These are phyloP conservation scores for Fusarium lateritium DNA, from an alignment of 2,329 filamentous ascomycete genomes.

Conservation along the genomic window DNA sequence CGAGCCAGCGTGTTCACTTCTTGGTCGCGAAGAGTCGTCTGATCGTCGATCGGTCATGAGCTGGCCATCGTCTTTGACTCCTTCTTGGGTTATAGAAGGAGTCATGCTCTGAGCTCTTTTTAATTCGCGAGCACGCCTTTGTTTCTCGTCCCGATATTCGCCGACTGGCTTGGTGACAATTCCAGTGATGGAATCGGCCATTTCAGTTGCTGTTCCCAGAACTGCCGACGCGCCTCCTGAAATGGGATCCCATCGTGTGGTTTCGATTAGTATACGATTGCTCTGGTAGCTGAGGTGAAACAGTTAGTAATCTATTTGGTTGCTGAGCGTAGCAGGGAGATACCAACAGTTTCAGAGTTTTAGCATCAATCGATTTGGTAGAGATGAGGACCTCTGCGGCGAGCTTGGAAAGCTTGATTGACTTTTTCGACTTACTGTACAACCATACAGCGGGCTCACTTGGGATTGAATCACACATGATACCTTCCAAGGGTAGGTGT, in stretches of 20 bases:
- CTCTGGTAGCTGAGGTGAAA: not conserved
- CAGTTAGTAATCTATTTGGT: not conserved
- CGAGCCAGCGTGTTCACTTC: not conserved
- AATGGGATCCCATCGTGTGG: not conserved
- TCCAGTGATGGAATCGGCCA: not conserved
- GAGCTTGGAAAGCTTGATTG: not conserved
- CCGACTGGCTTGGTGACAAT: not conserved
- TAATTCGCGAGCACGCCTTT: not conserved
- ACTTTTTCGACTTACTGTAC: not conserved
- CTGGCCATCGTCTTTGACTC: not conserved
- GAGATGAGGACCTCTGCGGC: not conserved
- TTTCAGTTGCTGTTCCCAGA: not conserved
- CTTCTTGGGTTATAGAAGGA: not conserved
- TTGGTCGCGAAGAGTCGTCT: not conserved
- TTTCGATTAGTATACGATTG: not conserved
- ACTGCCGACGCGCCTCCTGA: not conserved
- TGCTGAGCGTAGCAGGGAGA: not conserved
- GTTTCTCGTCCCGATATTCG: constrained; percentile 4
- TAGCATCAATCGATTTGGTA: not conserved
- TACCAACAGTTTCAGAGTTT: not conserved
- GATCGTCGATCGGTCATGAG: not conserved
- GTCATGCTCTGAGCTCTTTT: not conserved
- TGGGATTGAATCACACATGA: constrained; percentile 2
- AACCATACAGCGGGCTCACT: constrained; percentile 1
- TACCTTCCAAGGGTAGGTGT: not conserved